Evolutionary conservation across 352 stramenopile genomes (phyloP).

Genomic region (Globisporangium lucens): DNA sequence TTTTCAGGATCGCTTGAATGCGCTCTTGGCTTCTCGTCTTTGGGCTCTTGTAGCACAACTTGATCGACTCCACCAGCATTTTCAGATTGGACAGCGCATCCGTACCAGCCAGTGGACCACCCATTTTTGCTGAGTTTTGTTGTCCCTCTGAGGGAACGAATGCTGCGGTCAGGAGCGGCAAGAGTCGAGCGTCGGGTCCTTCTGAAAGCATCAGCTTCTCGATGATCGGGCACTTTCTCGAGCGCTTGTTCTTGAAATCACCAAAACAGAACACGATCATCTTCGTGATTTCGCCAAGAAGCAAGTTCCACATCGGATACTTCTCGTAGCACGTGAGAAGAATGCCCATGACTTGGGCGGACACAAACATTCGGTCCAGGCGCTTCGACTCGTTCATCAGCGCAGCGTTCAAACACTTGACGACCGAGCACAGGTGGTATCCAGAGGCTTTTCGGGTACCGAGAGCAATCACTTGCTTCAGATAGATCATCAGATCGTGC

Average conservation of each 20-base stretch:
- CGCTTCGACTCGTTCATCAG: constrained; percentile 80
- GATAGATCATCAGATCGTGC: constrained; percentile 77
- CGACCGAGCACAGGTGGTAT: constrained; percentile 70
- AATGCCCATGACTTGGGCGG: constrained; percentile 59
- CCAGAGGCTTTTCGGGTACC: constrained; percentile 61
- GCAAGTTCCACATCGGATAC: constrained; percentile 72
- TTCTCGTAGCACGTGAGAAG: constrained; percentile 80
- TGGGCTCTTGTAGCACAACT: constrained; percentile 69
- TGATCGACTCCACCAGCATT: constrained; percentile 74
- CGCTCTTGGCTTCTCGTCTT: constrained; percentile 73
- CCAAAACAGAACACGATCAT: constrained; percentile 83
- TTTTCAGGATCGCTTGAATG: constrained; percentile 50
- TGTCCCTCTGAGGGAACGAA: constrained; percentile 27
- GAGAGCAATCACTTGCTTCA: constrained; percentile 72
- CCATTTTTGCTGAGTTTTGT: constrained; percentile 21
- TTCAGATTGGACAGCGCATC: constrained; percentile 81
- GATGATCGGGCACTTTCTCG: constrained; percentile 75
- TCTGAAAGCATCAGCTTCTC: constrained; percentile 57
- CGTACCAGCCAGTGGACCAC: constrained; percentile 39
- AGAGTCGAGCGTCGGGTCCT: constrained; percentile 46
- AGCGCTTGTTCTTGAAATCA: constrained; percentile 87
- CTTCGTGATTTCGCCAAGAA: constrained; percentile 82
- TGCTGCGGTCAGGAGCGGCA: constrained; percentile 55
- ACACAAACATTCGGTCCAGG: constrained; percentile 81
- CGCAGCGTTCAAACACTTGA: constrained; percentile 74